These are phyloP conservation scores for Phalaenopsis hybrid DNA, from an alignment of 116 monocot genomes.

Conservation along the genomic window DNA sequence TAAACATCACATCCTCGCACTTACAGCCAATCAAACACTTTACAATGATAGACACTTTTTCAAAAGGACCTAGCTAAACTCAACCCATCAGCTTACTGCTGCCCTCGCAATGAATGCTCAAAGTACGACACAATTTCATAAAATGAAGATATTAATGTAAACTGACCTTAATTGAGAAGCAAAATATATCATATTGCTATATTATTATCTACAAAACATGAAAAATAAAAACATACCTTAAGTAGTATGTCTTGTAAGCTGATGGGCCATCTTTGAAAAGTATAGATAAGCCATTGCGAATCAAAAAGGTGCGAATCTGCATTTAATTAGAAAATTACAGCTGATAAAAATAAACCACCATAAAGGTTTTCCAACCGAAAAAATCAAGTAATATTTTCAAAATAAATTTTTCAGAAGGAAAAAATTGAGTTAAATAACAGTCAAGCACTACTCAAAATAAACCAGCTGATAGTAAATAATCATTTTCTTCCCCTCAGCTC, in stretches of 20 bases:
- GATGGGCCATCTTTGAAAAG: slow-evolving; percentile 96
- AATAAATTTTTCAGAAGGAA: background rate
- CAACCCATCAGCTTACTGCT: background rate
- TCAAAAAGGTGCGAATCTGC: slow-evolving; percentile 92
- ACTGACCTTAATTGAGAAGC: background rate
- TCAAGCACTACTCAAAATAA: background rate
- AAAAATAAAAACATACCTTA: slow-evolving; percentile 48
- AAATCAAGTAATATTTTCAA: background rate
- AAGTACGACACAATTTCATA: background rate
- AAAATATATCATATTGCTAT: background rate
- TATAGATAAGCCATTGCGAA: slow-evolving; percentile 89
- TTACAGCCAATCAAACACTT: background rate
- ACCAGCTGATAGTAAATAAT: background rate
- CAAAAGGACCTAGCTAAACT: background rate
- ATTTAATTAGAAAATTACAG: slow-evolving; percentile 2
- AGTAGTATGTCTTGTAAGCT: slow-evolving; percentile 87
- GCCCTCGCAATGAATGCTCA: background rate
- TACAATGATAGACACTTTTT: background rate
- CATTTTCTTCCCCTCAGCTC: background rate
- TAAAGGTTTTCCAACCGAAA: background rate
- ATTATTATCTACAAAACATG: background rate
- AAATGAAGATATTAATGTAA: background rate
- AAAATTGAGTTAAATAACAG: background rate
- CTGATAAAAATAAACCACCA: too few relatives aligned
- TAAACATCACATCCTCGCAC: background rate